Base-by-base conservation (phyloP, 148 eudicot species). In the Cornus kousa region DNA sequence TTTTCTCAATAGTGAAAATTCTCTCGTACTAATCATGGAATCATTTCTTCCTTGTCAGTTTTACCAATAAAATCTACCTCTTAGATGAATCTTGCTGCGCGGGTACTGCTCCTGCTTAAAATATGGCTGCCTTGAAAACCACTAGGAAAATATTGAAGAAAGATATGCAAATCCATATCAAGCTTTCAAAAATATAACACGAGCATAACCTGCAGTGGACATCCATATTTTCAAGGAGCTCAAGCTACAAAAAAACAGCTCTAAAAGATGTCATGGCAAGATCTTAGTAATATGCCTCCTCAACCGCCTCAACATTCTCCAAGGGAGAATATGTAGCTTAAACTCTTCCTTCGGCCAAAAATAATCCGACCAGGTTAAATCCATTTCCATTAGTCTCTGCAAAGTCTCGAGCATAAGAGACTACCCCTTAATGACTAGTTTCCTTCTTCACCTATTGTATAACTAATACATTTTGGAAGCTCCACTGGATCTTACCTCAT, bases 401-500 rank as follows among this genome's bases (percentile, higher is more conserved):
- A 11, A 37, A 64, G 40, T 22, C 22, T 64, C 69, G 4, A 50
- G 28, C 77, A 6, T 17, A 4, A 9, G 1, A 66, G 7, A 43
- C 60, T 32, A 14, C 13, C 59, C 59, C 14, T 53, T 53, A 1
- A 7, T 53, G 59, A 53, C 59, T 16, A 59, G 17, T 60, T 33
- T 23, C 31, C 43, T 11, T 60, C 28, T 60, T n/a, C 48, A 9
- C 19, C 50, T 40, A 12, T 23, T 19, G 24, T 39, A 37, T 40
- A 39, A 2, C 59, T 40, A 8, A 67, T 28, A 46, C 79, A 31
- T 46, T 43, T 37, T 28, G 0, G 19, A 60, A 48, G 72, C 31
- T 67, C 17, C 79, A 17, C 19, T 19, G 43, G 67, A 76, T 62
- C 71, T 67, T 46, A 31, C 78, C 78, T 17, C 23, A 5, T 46